phyloP scores from a whole-genome alignment of 2,329 filamentous ascomycete genomes.

The Neonectria magnoliae region DNA sequence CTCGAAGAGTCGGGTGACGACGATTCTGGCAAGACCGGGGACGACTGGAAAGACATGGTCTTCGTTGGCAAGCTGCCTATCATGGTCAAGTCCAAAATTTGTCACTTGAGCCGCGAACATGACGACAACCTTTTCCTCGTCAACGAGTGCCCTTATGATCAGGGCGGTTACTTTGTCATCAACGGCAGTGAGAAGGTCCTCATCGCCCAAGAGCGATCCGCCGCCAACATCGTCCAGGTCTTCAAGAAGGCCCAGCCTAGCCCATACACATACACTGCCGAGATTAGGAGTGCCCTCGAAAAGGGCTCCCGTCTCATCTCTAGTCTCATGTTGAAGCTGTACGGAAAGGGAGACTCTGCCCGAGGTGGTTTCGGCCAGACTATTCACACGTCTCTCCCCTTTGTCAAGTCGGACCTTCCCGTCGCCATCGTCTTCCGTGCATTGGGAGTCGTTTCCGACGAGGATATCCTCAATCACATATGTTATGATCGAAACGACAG shows the following conservation, averaged over 20 bases:
- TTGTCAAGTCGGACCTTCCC: slow-evolving; percentile 92
- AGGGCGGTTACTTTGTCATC: slow-evolving; percentile 98
- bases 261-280: slow-evolving; percentile 90
- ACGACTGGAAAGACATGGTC: slow-evolving; percentile 72
- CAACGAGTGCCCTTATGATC: slow-evolving; percentile 98
- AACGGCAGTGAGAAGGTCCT: slow-evolving; percentile 99
- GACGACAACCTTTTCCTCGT: slow-evolving; percentile 89
- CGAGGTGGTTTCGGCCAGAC: slow-evolving; percentile 82
- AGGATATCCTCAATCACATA: slow-evolving; percentile 97
- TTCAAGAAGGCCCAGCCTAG: slow-evolving; percentile 98
- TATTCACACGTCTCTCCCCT: slow-evolving; percentile 90
- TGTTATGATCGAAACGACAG: slow-evolving; percentile 96
- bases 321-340: slow-evolving; percentile 89
- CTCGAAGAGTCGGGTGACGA: slow-evolving; percentile 65
- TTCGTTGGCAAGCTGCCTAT: slow-evolving; percentile 97
- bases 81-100: slow-evolving; percentile 98
- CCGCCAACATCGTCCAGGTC: slow-evolving; percentile 98
- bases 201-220: slow-evolving; percentile 96
- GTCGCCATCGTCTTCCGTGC: slow-evolving; percentile 97
- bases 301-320: slow-evolving; percentile 96
- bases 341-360: slow-evolving; percentile 85
- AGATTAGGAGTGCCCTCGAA: slow-evolving; percentile 95
- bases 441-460: slow-evolving; percentile 93
- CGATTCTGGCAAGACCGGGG: slow-evolving; percentile 62
- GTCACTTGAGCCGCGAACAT: slow-evolving; percentile 83